These are phyloP conservation scores for Berberis thunbergii DNA, from an alignment of 164 flowering plant species.

Conservation along the genomic window DNA sequence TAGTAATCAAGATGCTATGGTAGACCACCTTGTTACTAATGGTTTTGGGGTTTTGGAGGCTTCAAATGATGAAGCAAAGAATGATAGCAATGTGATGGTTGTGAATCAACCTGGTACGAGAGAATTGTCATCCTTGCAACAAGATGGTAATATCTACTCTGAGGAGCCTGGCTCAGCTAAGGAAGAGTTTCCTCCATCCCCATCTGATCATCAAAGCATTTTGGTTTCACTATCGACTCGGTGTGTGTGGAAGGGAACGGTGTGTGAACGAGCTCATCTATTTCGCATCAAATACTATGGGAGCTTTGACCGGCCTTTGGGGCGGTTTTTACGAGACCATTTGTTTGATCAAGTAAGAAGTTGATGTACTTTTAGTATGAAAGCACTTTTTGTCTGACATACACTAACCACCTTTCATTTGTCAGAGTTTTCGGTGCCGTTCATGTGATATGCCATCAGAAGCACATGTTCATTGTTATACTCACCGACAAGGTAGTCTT, in stretches of 20 bases:
- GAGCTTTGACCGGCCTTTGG: constrained; percentile 87
- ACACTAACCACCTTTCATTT: constrained; percentile 4
- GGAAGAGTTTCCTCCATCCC: constrained; percentile 90
- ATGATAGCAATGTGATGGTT: constrained; percentile 9
- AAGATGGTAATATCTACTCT: constrained; percentile 20
- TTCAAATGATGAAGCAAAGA: constrained; percentile 7
- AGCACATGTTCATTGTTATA: constrained; percentile 98
- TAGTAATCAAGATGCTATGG: not conserved
- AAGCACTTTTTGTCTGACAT: not conserved
- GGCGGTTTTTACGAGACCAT: constrained; percentile 80
- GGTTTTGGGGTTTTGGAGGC: constrained; percentile 16
- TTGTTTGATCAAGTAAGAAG: constrained; percentile 75
- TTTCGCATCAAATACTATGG: constrained; percentile 97
- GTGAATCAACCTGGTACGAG: constrained; percentile 17
- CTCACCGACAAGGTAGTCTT: constrained; percentile 93
- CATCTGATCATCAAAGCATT: constrained; percentile 93
- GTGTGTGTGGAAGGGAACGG: constrained; percentile 96
- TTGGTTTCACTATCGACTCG: constrained; percentile 87
- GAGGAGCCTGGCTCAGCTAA: constrained; percentile 38
- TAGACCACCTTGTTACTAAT: not conserved
- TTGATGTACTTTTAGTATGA: not conserved
- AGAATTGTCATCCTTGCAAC: constrained; percentile 27
- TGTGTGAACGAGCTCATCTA: constrained; percentile 87
- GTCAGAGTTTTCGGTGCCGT: constrained; percentile 60
- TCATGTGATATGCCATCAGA: constrained; percentile 95